A percentile compares a stretch with the other conserved stretches of the same genome.
These are phyloP conservation scores for Ramalina intermedia DNA, from an alignment of 495 filamentous ascomycete genomes.

Conservation along the genomic window DNA sequence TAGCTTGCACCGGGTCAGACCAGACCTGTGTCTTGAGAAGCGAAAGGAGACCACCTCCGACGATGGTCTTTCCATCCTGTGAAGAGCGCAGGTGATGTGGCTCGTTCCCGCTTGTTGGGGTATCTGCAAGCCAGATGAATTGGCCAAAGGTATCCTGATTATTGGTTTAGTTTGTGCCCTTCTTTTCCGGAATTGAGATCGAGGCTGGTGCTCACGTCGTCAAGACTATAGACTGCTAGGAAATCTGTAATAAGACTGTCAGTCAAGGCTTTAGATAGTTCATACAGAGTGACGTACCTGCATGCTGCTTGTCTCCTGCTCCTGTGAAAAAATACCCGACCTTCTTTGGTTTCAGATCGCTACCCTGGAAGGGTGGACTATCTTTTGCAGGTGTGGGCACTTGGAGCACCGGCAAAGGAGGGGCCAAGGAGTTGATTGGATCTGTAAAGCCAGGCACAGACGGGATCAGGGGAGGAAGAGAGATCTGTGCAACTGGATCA, in stretches of 20 bases:
- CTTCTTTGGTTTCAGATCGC: conserved; percentile 48
- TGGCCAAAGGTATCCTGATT: conserved; percentile 42
- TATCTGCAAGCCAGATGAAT: conserved; percentile 43
- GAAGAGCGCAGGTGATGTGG: conserved; percentile 47
- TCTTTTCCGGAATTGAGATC: neutral
- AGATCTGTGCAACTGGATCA: conserved; percentile 15
- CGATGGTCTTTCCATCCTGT: conserved; percentile 43
- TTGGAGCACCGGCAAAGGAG: conserved; percentile 44
- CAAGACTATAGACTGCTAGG: conserved; percentile 43
- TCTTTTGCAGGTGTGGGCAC: conserved; percentile 40
- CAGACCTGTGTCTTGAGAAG: conserved; percentile 40
- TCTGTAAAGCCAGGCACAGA: conserved; percentile 42
- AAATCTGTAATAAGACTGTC: conserved; percentile 27
- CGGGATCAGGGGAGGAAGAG: conserved; percentile 39
- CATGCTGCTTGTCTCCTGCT: conserved; percentile 43
- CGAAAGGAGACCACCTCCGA: conserved; percentile 46
- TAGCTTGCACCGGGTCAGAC: neutral
- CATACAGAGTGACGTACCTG: conserved; percentile 12
- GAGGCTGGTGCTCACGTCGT: conserved; percentile 28
- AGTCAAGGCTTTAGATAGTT: neutral
- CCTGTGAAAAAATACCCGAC: conserved; percentile 53
- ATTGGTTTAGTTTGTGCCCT: conserved; percentile 2
- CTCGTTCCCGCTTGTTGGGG: conserved; percentile 44
- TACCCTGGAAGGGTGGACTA: conserved; percentile 37
- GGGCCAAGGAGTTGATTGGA: conserved; percentile 31